Percentiles rank a stretch among this genome's conserved stretches.
These are phyloP conservation scores for Aspergillus carbonarius DNA, from an alignment of 2,329 filamentous ascomycete genomes.

Conservation along the genomic window DNA sequence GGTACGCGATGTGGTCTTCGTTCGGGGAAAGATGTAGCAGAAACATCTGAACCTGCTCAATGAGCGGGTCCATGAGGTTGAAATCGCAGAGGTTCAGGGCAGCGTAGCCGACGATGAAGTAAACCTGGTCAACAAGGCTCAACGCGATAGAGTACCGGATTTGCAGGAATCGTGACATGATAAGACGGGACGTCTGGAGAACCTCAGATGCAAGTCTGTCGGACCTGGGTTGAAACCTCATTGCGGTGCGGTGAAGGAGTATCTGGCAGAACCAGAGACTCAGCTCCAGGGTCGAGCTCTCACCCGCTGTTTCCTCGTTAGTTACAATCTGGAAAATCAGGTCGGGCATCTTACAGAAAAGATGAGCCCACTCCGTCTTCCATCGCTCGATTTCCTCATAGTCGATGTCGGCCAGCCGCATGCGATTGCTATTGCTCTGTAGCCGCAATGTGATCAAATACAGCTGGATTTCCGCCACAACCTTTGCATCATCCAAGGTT, in stretches of 20 bases:
- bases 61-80: conserved; percentile 31
- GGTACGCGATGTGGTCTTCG: conserved; percentile 35
- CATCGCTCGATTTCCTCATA: conserved; percentile 36
- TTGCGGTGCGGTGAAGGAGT: conserved; percentile 34
- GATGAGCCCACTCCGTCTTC: conserved; percentile 36
- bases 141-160: conserved; percentile 28
- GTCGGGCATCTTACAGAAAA: conserved; percentile 25
- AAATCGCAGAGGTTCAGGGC: conserved; percentile 38
- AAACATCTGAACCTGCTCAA: conserved; percentile 34
- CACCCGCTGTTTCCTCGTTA: conserved; percentile 22
- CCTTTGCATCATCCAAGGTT: conserved; percentile 30
- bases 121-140: conserved; percentile 32
- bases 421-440: conserved; percentile 26
- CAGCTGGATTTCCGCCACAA: conserved; percentile 35
- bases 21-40: conserved; percentile 34
- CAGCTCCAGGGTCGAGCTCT: conserved; percentile 34
- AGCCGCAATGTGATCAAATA: conserved; percentile 31
- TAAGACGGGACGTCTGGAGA: conserved; percentile 30
- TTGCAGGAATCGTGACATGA: conserved; percentile 31
- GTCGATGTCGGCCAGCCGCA: conserved; percentile 27
- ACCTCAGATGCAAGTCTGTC: conserved; percentile 30
- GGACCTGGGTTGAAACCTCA: conserved; percentile 26
- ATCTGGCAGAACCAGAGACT: conserved; percentile 38
- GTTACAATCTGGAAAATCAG: neutral
- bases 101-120: conserved; percentile 36